Percentiles rank a stretch among this genome's conserved stretches.
Evolutionary conservation across 202 grass and related monocot species (phyloP).

Genomic region (Sporobolus alterniflorus): DNA sequence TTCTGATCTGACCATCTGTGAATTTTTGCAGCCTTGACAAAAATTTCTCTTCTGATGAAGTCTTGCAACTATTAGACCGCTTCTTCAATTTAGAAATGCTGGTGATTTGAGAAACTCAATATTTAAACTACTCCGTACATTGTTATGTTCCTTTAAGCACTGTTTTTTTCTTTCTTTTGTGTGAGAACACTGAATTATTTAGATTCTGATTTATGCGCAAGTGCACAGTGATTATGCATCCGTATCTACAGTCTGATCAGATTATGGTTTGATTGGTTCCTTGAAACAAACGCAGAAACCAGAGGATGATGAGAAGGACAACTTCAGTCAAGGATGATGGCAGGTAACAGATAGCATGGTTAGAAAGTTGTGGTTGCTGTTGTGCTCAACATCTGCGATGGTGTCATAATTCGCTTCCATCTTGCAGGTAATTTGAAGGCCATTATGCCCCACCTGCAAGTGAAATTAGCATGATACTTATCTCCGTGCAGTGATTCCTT

Average conservation of each 20-base stretch:
- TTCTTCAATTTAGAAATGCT: constrained; percentile 98
- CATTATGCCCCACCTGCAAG: neutral
- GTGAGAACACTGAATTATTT: neutral
- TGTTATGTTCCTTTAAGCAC: neutral
- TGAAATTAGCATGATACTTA: neutral
- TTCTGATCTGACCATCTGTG: constrained; percentile 1
- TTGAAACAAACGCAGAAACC: constrained; percentile 63
- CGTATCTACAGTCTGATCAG: neutral
- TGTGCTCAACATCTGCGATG: too few relatives aligned
- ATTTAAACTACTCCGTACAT: neutral
- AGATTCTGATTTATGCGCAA: neutral
- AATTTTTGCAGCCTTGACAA: constrained; percentile 70
- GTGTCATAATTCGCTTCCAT: neutral
- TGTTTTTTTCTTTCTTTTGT: neutral
- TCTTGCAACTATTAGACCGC: constrained; percentile 83
- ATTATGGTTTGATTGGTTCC: neutral
- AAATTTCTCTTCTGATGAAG: constrained; percentile 79
- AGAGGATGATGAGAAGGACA: constrained; percentile 84
- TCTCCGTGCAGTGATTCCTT: neutral
- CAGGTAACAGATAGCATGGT: neutral
- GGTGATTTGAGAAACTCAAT: constrained; percentile 49
- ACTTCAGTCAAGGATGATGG: constrained; percentile 53
- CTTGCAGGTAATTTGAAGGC: neutral
- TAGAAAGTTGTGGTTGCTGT: neutral
- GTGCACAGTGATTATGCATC: neutral